Evolutionary conservation across 768 basidiomycete species (phyloP).

Genomic region (Psilocybe azurescens): DNA sequence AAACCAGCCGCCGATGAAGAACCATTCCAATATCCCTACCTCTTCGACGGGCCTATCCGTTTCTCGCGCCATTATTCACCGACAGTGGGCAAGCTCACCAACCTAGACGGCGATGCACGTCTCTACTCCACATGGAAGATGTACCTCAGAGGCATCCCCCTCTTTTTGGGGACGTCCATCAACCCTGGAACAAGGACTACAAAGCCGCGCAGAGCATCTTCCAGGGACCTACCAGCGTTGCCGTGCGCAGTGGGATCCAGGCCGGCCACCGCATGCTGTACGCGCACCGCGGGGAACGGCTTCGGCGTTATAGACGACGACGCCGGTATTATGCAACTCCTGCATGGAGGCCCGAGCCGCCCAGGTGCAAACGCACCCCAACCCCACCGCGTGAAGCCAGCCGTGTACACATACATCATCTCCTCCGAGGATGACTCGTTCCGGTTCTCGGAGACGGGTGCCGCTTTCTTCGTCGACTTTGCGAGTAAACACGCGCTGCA

Average conservation of each 20-base stretch:
- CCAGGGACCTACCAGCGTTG: conserved; percentile 59
- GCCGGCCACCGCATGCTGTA: conserved; percentile 79
- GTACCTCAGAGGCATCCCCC: conserved; percentile 62
- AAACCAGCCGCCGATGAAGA: conserved; percentile 45
- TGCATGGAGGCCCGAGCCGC: conserved; percentile 47
- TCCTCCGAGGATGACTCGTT: conserved; percentile 75
- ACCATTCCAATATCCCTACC: conserved; percentile 54
- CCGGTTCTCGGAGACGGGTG: conserved; percentile 87
- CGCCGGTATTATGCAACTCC: conserved; percentile 54
- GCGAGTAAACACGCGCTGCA: conserved; percentile 89
- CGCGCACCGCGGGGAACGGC: conserved; percentile 63
- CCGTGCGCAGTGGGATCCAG: conserved; percentile 72
- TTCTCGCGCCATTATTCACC: conserved; percentile 77
- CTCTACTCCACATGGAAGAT: conserved; percentile 85
- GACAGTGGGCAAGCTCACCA: conserved; percentile 65
- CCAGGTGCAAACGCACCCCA: conserved; percentile 15
- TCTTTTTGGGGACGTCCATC: conserved; percentile 64
- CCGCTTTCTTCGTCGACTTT: conserved; percentile 87
- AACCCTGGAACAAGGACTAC: conserved; percentile 72
- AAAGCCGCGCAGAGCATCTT: conserved; percentile 78
- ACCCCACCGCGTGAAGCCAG: conserved; percentile 68
- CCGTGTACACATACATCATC: conserved; percentile 88
- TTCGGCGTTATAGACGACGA: conserved; percentile 61
- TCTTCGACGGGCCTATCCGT: conserved; percentile 76
- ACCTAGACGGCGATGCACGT: conserved; percentile 56